Conservation (phyloP, 139 green algal genomes). For the Astrephomene gubernaculifera region DNA sequence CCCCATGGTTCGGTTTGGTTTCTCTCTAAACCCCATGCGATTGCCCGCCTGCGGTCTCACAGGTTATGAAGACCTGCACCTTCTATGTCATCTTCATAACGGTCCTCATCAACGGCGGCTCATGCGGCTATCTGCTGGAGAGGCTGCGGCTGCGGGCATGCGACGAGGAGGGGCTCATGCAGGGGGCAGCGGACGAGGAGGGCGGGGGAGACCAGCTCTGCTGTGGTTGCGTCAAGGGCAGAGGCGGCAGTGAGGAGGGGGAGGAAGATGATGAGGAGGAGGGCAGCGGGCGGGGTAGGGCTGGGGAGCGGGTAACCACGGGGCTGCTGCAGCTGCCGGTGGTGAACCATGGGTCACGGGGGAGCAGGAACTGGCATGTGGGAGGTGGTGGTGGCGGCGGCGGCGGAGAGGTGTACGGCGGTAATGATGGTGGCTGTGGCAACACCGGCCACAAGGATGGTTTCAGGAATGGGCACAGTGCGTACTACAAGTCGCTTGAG, state of each 20-base stretch:
- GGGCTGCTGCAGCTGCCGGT: neutral
- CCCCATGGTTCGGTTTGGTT: too few species aligned
- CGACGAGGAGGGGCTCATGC: neutral
- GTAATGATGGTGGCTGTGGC: neutral
- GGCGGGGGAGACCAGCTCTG: too few species aligned
- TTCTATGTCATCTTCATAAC: slow-evolving; percentile 72
- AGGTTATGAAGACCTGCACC: slow-evolving; percentile 65
- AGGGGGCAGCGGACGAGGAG: too few species aligned
- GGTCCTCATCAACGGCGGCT: slow-evolving; percentile 72
- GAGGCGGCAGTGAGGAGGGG: neutral
- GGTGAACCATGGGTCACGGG: neutral
- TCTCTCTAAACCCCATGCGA: too few species aligned
- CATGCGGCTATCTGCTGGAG: slow-evolving; percentile 47
- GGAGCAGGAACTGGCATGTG: neutral
- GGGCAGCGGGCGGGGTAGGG: neutral
- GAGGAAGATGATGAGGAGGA: neutral
- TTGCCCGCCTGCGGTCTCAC: too few species aligned
- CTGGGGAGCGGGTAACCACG: neutral
- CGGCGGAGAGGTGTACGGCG: neutral
- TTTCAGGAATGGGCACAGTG: too few species aligned
- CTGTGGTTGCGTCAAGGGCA: too few species aligned
- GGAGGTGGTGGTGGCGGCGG: neutral
- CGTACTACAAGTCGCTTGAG: too few species aligned
- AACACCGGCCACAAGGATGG: too few species aligned
- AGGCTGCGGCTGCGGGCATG: slow-evolving; percentile 34